Evolutionary conservation across 768 basidiomycete species (phyloP).

Genomic region (Clavaria fumosa): DNA sequence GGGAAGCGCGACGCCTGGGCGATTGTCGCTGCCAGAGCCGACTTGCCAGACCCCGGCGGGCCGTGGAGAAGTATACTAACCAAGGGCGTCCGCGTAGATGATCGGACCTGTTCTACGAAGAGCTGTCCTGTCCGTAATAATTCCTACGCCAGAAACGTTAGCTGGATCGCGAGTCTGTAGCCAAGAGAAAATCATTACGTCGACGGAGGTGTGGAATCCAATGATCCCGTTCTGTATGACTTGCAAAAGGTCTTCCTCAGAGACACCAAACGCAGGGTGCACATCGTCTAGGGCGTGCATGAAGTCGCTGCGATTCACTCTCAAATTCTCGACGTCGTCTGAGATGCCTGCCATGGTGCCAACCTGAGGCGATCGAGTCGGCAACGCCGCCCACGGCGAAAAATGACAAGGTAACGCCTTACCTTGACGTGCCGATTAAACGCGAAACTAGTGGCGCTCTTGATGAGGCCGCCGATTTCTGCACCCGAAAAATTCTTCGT

Average conservation of each 20-base stretch:
- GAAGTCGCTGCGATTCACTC: slow-evolving; percentile 80
- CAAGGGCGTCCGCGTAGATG: slow-evolving; percentile 78
- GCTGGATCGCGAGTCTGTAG: background rate
- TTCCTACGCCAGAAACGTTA: too few relatives aligned
- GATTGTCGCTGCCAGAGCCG: slow-evolving; percentile 86
- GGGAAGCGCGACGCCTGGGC: slow-evolving; percentile 90
- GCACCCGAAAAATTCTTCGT: slow-evolving; percentile 99
- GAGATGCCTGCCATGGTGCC: slow-evolving; percentile 96
- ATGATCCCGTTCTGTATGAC: slow-evolving; percentile 97
- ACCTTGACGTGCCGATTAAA: slow-evolving; percentile 95
- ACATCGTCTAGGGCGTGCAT: slow-evolving; percentile 85
- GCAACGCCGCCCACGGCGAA: background rate
- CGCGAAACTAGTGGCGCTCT: slow-evolving; percentile 96
- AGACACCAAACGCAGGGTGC: slow-evolving; percentile 92
- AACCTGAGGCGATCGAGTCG: slow-evolving; percentile 26
- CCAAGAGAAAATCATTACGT: slow-evolving; percentile 37
- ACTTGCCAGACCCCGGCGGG: slow-evolving; percentile 84
- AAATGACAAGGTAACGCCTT: background rate
- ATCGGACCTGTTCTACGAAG: slow-evolving; percentile 87
- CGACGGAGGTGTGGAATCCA: slow-evolving; percentile 58
- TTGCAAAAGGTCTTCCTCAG: slow-evolving; percentile 86
- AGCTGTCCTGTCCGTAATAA: slow-evolving; percentile 75
- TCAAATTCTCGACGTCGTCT: slow-evolving; percentile 85
- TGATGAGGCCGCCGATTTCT: slow-evolving; percentile 89
- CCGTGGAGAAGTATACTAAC: slow-evolving; percentile 87